phyloP scores from a whole-genome alignment of 345 rosid genomes.

The Microthlaspi erraticum region DNA sequence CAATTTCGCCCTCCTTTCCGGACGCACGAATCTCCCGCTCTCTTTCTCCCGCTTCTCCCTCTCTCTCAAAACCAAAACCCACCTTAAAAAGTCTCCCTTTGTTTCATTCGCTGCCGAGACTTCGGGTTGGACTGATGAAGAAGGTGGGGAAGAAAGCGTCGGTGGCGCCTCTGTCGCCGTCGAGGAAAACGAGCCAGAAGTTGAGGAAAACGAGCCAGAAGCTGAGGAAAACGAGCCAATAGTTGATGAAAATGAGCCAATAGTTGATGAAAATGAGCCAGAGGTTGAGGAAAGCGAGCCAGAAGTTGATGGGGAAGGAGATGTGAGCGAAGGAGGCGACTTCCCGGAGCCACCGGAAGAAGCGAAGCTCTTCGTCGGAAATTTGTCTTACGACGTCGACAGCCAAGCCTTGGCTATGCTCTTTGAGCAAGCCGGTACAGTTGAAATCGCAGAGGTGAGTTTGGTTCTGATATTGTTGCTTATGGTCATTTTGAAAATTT shows the following conservation, averaged over 20 bases:
- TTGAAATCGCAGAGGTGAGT: constrained; percentile 90
- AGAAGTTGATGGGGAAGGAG: constrained; percentile 19
- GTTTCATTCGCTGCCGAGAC: constrained; percentile 62
- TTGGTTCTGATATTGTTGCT: background rate
- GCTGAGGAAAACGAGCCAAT: constrained; percentile 45
- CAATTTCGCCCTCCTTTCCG: constrained; percentile 45
- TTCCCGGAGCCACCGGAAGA: constrained; percentile 72
- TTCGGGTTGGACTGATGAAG: constrained; percentile 64
- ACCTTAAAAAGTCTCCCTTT: constrained; percentile 42
- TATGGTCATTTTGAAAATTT: background rate
- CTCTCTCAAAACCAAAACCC: constrained; percentile 50
- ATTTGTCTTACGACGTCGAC: constrained; percentile 78
- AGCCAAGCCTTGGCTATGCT: constrained; percentile 82
- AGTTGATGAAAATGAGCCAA: too few relatives aligned
- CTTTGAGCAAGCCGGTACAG: constrained; percentile 88
- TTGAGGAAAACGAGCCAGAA: constrained; percentile 48
- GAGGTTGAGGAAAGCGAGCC: constrained; percentile 50
- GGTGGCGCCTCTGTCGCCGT: constrained; percentile 49
- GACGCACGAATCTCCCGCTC: constrained; percentile 49
- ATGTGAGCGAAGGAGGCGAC: constrained; percentile 29
- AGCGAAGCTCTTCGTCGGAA: constrained; percentile 87
- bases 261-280: constrained; percentile 49
- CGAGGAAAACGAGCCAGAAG: constrained; percentile 49
- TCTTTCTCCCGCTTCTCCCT: constrained; percentile 42
- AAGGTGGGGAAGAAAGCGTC: constrained; percentile 41